Conservation (phyloP, 129 eudicot species). For the Erigeron canadensis region DNA sequence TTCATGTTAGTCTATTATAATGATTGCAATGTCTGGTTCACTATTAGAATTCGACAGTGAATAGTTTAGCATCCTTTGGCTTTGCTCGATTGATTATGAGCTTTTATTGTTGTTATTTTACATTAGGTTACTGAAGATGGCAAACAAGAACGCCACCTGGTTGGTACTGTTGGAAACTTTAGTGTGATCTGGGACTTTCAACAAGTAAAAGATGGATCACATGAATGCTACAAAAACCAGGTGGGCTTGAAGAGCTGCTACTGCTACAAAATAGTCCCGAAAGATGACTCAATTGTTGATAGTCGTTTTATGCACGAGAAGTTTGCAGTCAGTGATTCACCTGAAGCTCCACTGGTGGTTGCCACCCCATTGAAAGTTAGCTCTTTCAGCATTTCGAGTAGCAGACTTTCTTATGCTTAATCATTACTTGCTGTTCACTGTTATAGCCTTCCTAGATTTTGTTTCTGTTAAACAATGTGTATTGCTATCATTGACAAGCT, state of each 20-base stretch:
- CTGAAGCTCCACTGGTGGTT: conserved; percentile 96
- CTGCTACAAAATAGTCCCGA: conserved; percentile 86
- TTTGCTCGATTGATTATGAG: too few relatives aligned
- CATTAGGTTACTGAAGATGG: conserved; percentile 83
- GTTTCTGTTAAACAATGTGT: conserved; percentile 11
- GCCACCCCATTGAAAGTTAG: conserved; percentile 94
- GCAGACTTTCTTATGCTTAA: conserved; percentile 53
- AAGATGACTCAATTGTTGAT: conserved; percentile 84
- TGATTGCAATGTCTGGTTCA: conserved; percentile 10
- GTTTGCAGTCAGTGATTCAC: conserved; percentile 84
- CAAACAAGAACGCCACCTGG: conserved; percentile 91
- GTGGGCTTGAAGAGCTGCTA: conserved; percentile 92
- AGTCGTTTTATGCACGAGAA: conserved; percentile 99
- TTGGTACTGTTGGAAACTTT: conserved; percentile 86
- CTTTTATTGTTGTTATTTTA: background rate
- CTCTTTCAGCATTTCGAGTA: conserved; percentile 88
- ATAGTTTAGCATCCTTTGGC: too few relatives aligned
- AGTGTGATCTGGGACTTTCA: conserved; percentile 96
- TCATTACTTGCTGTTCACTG: conserved; percentile 26
- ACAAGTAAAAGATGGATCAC: conserved; percentile 90
- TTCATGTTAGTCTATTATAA: background rate
- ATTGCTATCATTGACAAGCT: conserved; percentile 5
- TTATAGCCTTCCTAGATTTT: background rate
- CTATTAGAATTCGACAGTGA: too few relatives aligned
- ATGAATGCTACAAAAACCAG: conserved; percentile 77